Evolutionary conservation across 257 asterid species (phyloP).

Genomic region (Solanum tarapatanum): DNA sequence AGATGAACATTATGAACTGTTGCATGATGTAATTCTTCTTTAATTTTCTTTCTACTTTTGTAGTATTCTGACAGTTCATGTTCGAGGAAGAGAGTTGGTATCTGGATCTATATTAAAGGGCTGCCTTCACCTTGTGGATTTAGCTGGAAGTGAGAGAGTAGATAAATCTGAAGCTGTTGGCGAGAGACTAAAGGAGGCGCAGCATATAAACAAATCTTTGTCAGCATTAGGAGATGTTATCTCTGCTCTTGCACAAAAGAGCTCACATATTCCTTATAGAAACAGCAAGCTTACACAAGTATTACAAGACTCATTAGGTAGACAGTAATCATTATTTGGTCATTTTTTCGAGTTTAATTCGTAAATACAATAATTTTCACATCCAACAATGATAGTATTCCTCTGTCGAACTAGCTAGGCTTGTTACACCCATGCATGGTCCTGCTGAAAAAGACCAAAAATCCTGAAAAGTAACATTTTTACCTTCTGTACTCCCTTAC

Average conservation of each 20-base stretch:
- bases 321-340: background rate
- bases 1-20: background rate
- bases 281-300: conserved; percentile 96
- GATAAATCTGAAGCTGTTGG: conserved; percentile 91
- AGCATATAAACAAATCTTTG: conserved; percentile 75
- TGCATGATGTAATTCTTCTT: background rate
- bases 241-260: conserved; percentile 86
- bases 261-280: conserved; percentile 76
- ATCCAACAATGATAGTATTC: background rate
- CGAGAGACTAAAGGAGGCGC: conserved; percentile 90
- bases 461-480: background rate
- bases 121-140: conserved; percentile 86
- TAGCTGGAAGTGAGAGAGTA: conserved; percentile 92
- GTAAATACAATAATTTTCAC: background rate
- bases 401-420: background rate
- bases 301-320: conserved; percentile 85
- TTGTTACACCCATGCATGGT: background rate
- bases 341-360: background rate
- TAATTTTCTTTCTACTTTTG: background rate
- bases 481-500: background rate
- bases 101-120: conserved; percentile 69
- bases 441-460: background rate
- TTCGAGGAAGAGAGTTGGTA: conserved; percentile 70
- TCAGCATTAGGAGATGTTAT: conserved; percentile 94
- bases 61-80: conserved; percentile 88